phyloP scores from a whole-genome alignment of 129 eudicot species.

The Artemisia annua region DNA sequence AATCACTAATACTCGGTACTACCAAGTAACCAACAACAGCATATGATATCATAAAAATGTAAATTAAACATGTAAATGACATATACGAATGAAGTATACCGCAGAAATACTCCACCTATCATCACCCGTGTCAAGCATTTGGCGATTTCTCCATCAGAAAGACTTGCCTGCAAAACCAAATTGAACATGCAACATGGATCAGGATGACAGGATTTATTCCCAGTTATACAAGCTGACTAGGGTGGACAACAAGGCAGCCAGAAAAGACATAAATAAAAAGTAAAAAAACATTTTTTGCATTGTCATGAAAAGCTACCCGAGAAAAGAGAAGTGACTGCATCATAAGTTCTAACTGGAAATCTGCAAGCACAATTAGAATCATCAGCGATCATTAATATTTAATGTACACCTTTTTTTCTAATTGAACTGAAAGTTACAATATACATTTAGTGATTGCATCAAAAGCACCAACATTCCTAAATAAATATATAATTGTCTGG shows the following conservation, averaged over 20 bases:
- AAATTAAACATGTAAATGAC: neutral
- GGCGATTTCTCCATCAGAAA: slow-evolving; percentile 84
- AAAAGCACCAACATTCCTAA: slow-evolving; percentile 20
- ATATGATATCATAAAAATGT: neutral
- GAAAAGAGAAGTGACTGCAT: slow-evolving; percentile 93
- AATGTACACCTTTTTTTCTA: slow-evolving; percentile 3
- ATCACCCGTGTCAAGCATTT: slow-evolving; percentile 69
- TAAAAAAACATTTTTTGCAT: neutral
- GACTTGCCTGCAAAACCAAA: slow-evolving; percentile 66
- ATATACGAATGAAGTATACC: slow-evolving; percentile 46
- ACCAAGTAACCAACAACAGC: no score
- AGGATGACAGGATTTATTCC: neutral
- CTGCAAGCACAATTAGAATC: slow-evolving; percentile 54
- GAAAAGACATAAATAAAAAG: slow-evolving; percentile 5
- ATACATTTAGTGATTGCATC: slow-evolving; percentile 5
- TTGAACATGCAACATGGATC: slow-evolving; percentile 13
- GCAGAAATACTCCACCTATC: slow-evolving; percentile 79
- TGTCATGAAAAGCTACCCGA: slow-evolving; percentile 53
- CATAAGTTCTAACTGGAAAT: slow-evolving; percentile 88
- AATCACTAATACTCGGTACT: neutral
- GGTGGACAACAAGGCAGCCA: slow-evolving; percentile 12
- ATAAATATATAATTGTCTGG: neutral
- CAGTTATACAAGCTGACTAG: slow-evolving; percentile 14
- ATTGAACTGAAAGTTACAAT: neutral
- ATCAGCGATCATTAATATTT: slow-evolving; percentile 21